phyloP scores from a whole-genome alignment of 2,329 filamentous ascomycete genomes.

The Dactylellina parvicollis region DNA sequence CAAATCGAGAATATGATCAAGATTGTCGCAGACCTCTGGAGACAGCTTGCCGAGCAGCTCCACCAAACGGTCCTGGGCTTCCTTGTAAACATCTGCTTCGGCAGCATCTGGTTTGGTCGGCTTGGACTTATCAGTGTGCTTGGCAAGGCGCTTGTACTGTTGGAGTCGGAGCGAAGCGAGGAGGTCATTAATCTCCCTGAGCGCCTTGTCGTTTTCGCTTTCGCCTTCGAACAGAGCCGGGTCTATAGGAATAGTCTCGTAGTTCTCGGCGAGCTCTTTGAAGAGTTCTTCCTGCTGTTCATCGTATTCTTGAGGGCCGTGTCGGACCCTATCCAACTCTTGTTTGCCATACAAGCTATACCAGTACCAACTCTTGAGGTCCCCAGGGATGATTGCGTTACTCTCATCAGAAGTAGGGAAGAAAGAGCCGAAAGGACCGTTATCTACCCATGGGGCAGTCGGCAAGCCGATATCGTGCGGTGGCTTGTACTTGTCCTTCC shows the following conservation, averaged over 20 bases:
- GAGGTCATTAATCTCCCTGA: conserved; percentile 35
- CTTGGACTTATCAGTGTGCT: conserved; percentile 11
- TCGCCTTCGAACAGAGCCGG: conserved; percentile 46
- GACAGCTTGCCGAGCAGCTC: conserved; percentile 26
- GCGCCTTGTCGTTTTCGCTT: conserved; percentile 23
- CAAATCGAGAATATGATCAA: conserved; percentile 13
- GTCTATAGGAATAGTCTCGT: conserved; percentile 39
- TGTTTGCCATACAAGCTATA: conserved; percentile 25
- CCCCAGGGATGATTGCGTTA: not conserved
- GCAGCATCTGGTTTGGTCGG: conserved; percentile 20
- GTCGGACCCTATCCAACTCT: conserved; percentile 8
- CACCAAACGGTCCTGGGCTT: not conserved
- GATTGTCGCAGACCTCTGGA: conserved; percentile 15
- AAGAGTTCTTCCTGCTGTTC: conserved; percentile 36
- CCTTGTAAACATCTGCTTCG: conserved; percentile 9
- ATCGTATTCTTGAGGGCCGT: not conserved
- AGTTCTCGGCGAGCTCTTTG: conserved; percentile 31
- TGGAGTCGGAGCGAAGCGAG: conserved; percentile 9
- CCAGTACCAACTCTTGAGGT: conserved; percentile 18
- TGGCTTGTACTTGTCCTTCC: conserved; percentile 3
- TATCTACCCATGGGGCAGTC: conserved; percentile 22
- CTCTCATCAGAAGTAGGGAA: conserved; percentile 25
- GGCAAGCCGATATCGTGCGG: conserved; percentile 9
- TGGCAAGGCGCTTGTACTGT: conserved; percentile 16
- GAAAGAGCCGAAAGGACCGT: conserved; percentile 37